These are phyloP conservation scores for Syzygium jambos DNA, from an alignment of 345 rosid species.

Conservation along the genomic window DNA sequence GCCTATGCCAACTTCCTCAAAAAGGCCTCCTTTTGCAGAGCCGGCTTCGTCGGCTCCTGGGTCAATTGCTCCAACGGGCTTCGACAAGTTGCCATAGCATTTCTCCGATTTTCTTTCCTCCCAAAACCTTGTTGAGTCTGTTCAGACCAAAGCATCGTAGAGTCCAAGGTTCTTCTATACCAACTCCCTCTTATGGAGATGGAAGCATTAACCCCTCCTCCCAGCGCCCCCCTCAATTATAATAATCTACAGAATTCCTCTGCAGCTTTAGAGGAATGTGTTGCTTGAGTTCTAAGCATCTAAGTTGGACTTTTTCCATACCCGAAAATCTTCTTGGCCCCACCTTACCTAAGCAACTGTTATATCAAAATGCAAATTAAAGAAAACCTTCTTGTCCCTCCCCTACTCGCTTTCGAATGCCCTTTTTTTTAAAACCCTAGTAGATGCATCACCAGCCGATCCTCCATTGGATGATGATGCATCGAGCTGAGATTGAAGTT, in stretches of 20 bases:
- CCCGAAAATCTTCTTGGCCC: background rate
- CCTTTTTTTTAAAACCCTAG: background rate
- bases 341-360: background rate
- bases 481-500: background rate
- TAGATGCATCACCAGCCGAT: background rate
- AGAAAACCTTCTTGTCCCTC: background rate
- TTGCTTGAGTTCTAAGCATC: conserved; percentile 15
- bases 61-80: background rate
- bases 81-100: background rate
- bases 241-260: background rate
- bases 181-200: background rate
- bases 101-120: background rate
- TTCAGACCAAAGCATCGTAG: background rate
- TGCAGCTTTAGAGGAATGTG: conserved; percentile 1
- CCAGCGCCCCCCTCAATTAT: background rate
- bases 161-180: background rate
- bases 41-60: background rate
- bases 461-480: background rate
- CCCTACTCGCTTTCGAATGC: background rate
- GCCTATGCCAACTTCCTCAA: background rate
- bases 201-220: background rate
- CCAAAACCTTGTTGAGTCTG: background rate
- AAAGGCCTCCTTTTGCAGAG: background rate
- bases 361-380: background rate
- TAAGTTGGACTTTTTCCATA: conserved; percentile 4